Base-by-base conservation (phyloP, 805 yeast genomes). In the Saccharomycopsis malanga region DNA sequence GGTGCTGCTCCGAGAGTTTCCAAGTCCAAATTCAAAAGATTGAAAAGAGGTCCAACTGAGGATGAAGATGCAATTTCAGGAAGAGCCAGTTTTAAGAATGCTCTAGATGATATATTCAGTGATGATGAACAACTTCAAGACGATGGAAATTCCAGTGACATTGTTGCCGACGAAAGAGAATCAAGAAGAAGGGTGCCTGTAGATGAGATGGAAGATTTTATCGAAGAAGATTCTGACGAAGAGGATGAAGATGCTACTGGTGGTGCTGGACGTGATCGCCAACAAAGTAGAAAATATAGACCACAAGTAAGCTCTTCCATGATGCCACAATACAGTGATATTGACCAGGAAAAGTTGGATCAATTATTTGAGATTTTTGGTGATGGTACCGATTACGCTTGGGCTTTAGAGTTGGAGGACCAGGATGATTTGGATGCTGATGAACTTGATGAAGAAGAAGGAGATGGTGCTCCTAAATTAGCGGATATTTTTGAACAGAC, bases 361-460 rank as follows among this genome's bases (percentile, higher is more conserved):
- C 97, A 91, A 64, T 76, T 93, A 60, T 88, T 81, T 59, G 98
- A 93, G 62, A 87, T 93, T 12, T 93, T 93, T 61, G 98, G 98
- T 55, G 94, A 88, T 63, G 98, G 98, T 44, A 88, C 81, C 54
- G 97, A 91, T 60, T 93, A 93, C 64, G 96, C 87, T 48, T 93
- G 98, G 98, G 98, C 98, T 10, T 70, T 93, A 46, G 96, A 87
- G 59, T 93, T 87, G 24, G 96, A 89, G 66, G 79, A 76, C 52
- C 73, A 71, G 47, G 74, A 71, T 41, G 58, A 61, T 7, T 68
- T 60, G 20, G 50, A 48, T 4, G 57, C 49, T 3, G 61, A 54
- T 22, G 79, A 70, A 39, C 59, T 61, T 7, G 69, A 61, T 20
- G 68, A 64, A 37, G 70, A 67, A 32, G 71, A 66, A 21, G 64